A percentile compares a stretch with the other conserved stretches of the same genome.
phyloP scores from a whole-genome alignment of 352 stramenopile genomes.

The Globisporangium nunn region DNA sequence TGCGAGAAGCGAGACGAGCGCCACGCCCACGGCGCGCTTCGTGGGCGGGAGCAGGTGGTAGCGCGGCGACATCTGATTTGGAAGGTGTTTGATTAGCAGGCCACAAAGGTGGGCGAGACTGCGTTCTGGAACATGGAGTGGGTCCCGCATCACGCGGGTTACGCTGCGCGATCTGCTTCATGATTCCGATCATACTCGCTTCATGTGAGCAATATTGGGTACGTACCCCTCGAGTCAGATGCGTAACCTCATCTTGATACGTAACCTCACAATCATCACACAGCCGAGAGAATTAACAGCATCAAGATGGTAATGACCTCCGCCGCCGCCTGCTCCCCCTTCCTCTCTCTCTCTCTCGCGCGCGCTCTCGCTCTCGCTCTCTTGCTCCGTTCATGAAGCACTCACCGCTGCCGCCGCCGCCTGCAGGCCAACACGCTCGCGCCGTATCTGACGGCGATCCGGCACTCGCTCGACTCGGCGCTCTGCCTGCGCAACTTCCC shows the following conservation, averaged over 20 bases:
- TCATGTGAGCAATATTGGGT: not conserved
- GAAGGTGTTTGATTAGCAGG: not conserved
- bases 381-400: too few relatives aligned
- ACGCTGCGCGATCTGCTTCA: not conserved
- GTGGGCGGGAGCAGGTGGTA: not conserved
- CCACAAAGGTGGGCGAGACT: not conserved
- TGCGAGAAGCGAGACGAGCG: not conserved
- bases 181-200: not conserved
- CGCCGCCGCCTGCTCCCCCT: too few relatives aligned
- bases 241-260: not conserved
- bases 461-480: slow-evolving; percentile 88
- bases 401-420: slow-evolving; percentile 17
- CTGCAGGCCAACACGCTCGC: slow-evolving; percentile 78
- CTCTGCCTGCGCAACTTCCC: slow-evolving; percentile 94
- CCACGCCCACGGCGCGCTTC: not conserved
- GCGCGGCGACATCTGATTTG: not conserved
- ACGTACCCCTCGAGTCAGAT: not conserved
- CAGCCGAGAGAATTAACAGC: not conserved
- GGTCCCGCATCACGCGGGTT: not conserved
- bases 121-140: not conserved
- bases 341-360: not conserved
- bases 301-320: not conserved
- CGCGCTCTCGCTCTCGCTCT: too few relatives aligned
- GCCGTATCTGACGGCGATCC: slow-evolving; percentile 91
- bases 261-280: not conserved